These are phyloP conservation scores for Ophiosphaerella herpotricha DNA, from an alignment of 2,329 filamentous ascomycete genomes.

Conservation along the genomic window DNA sequence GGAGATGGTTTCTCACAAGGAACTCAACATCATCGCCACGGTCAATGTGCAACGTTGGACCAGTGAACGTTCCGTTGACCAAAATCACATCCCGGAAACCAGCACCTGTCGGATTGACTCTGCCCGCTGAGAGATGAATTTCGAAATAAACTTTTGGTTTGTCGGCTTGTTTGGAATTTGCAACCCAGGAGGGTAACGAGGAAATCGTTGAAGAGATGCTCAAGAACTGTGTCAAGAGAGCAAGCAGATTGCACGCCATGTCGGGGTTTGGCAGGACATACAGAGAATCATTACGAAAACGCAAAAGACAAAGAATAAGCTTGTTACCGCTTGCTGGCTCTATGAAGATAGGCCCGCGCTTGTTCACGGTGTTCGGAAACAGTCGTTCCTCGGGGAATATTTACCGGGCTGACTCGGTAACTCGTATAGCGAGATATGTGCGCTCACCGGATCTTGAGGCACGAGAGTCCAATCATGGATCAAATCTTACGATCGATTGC, in stretches of 20 bases:
- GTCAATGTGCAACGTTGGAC: neutral
- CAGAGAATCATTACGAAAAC: no score
- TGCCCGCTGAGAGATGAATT: neutral
- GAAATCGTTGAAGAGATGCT: neutral
- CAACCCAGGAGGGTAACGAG: neutral
- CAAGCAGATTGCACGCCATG: neutral
- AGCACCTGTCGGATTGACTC: neutral
- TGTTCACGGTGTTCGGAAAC: neutral
- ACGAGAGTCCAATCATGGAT: neutral
- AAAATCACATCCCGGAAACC: neutral
- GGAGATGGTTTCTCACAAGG: neutral
- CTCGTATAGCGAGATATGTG: neutral
- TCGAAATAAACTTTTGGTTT: neutral
- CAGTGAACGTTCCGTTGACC: constrained; percentile 1
- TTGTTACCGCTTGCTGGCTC: no score
- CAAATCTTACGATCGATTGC: neutral
- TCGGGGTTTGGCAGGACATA: neutral
- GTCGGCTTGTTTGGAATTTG: neutral
- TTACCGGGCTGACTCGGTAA: neutral
- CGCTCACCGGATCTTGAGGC: neutral
- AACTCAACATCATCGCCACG: constrained; percentile 1
- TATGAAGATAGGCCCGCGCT: no score
- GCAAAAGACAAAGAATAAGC: no score
- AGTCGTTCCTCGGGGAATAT: neutral
- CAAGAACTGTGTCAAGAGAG: neutral